Evolutionary conservation across 495 filamentous ascomycete genomes (phyloP), one percentile per base, ranked within the genome.

Genomic region (Filosporella fistucella): DNA sequence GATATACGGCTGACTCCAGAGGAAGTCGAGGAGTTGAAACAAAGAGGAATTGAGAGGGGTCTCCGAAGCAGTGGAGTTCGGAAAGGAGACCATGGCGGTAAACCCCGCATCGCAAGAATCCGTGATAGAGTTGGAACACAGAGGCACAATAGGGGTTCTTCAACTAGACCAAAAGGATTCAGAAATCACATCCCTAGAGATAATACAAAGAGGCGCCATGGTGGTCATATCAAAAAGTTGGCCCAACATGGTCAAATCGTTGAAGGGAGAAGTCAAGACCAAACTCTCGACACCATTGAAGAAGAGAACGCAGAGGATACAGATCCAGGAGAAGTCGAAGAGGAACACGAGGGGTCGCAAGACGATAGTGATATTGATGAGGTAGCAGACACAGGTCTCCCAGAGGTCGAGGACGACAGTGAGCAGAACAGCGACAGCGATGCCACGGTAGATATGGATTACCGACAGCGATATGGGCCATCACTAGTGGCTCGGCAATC

Each of bases 1-100:
- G 46, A 60, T 46, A 68, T 67, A 63, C 61, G 55, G 21, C 34
- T 49, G 23, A 52, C 40, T 11, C 34, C 51, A 10, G 39, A 57
- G 41, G 49, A 52, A 34, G 17, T 53, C 35, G 29, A 42, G 23
- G 20, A 45, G 21, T 28, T 42, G 39, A 46, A 22, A 40, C 23
- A 26, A 13, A 43, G 20, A 20, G 41, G 41, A 14, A 17, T 29
- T 18, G 12, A 17, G 2, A 43, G 9, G 4, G 17, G 29, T 17
- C n/a, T 43, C 18, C 10, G 18, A 14, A 25, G 32, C 11, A 43
- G 32, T 30, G 41, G 41, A 20, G 26, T 43, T 4, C 24, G 41
- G 12, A 43, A 14, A 26, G 17, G n/a, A 20, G 8, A 28, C 28
- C 24, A 25, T 17, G 23, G 16, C 20, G 24, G 39, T 25, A 29